Base-by-base conservation (phyloP, 2,329 filamentous ascomycete genomes). In the Calonectria hongkongensis region DNA sequence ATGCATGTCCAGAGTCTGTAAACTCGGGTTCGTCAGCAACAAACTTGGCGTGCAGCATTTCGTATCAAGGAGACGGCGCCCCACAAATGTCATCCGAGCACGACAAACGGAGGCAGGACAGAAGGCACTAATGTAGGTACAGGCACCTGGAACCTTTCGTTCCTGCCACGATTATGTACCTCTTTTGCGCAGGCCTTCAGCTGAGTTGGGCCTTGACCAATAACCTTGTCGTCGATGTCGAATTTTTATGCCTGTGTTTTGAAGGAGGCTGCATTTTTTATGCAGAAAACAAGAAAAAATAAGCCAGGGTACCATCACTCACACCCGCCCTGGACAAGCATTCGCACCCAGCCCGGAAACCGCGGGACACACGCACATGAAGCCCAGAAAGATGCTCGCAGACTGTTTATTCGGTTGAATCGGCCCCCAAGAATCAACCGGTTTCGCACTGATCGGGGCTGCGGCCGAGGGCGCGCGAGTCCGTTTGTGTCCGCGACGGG, bases 81-180 rank as follows among this genome's bases (percentile, higher is more conserved):
- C 76, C 77, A 79, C 74, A 73, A 25, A 68, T 72, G 69, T 70
- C 68, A 74, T 79, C 64, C 54, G 67, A 72, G 62, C 64, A 63
- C 47, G 21, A 56, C 58, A 63, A 43, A 47, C 36, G 39, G 48
- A 36, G 66, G 73, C 56, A 74, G 71, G 75, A 72, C 60, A 74
- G 76, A 50, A 70, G 73, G 62, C 68, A 45, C 74, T 77, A 75
- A 76, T 76, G 74, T 74, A 79, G 75, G 74, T 73, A 72, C 68
- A 50, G 71, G 51, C 58, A 73, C 50, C 68, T 50, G 68, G 48
- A 36, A 56, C 64, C 66, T 67, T 66, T 48, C 63, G 68, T 66
- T 62, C 70, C 66, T 67, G 66, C 48, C 56, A 50, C 45, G 43
- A 33, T 27, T 27, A 54, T 16, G 21, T 43, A 62, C 21, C 28